Base-by-base conservation (phyloP, 208 protist genomes). In the Sergeia podlipaevii region DNA sequence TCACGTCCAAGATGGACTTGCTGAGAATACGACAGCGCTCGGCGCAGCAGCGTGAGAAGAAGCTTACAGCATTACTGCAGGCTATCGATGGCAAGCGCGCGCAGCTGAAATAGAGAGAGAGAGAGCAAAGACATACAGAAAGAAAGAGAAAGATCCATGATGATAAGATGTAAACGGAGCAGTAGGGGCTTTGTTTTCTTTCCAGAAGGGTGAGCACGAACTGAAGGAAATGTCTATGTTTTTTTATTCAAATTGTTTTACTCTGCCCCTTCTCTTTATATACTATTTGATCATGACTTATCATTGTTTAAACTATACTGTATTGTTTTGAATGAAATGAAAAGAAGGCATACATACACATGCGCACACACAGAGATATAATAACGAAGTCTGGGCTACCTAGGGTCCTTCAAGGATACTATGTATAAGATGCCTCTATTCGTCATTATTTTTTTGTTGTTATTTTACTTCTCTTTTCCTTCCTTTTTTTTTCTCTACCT, bases 71-170 rank as follows among this genome's bases (percentile, higher is more conserved):
- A 7, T 43, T 90, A 20, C 60, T 90, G 11, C 60, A 79, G 37
- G 74, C 65, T 20, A 80, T 90, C 33, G 77, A 89, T 57, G 76
- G 75, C 15, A 74, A 66, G 30, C 61, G 60, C 11, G 70, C 65
- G 5, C 62, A 65, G 36, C 29, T 81, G 37, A 20, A 55, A 1
- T 79, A 59, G 45, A 2, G n/a, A n/a, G n/a, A n/a, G n/a, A n/a
- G n/a, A n/a, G n/a, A n/a, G 13, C 21, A 11, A 24, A 46, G 28
- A 5, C 23, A 13, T 6, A 46, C 23, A 5, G 28, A 46, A 5
- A 46, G 28, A 46, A 46, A 13, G 13, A 46, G 28, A 46, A 46
- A 46, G 41, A 24, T 6, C 10, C 23, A 13, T 46, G 41, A 7
- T 7, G 41, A n/a, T 29, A n/a, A 46, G 13, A 29, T 46, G 5